Evolutionary conservation across 345 rosid species (phyloP), one percentile per base, ranked within the genome.

Genomic region (Barbarea vulgaris): DNA sequence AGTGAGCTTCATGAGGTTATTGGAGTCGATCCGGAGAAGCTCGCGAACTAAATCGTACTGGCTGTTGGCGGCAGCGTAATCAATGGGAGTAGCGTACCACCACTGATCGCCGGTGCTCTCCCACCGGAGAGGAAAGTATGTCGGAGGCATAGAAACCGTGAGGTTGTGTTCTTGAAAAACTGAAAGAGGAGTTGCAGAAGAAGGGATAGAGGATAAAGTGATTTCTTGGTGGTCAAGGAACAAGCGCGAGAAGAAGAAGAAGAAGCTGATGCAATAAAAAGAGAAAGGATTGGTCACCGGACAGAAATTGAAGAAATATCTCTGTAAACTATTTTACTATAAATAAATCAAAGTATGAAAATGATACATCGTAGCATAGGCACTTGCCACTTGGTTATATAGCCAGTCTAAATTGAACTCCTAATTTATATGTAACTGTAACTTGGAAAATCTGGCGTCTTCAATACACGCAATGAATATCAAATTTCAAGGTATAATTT

Each of bases 41-140:
- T 91, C 91, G 12, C 95, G 84, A 33, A 94, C 98, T 54, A 94
- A 68, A 37, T 94, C 98, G 70, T 86, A 89, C 76, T 94, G 97
- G 76, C 96, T 84, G 76, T 90, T 91, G 15, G 98, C 98, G 9
- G 97, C 96, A 6, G 98, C 97, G 81, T 87, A 91, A 56, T 94
- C 97, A 15, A 94, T 88, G 0, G 98, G 97, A 64, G 97, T 87
- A 67, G 97, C 98, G 73, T 84, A 94, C 98, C 98, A 94, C 98
- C 97, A 91, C 56, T 94, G 98, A 60, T 88, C 96, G n/a, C 93
- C 89, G 25, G 96, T 94, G 78, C 96, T 91, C 78, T 90, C 96
- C 93, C 98, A 94, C 1, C 98, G 87, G 54, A 94, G 93, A 70
- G 96, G 97, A 64, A 91, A 89, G 73, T 86, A 84, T 8, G 80